A percentile compares a stretch with the other conserved stretches of the same genome.
phyloP scores from a whole-genome alignment of 805 yeast species.

The Candida maris region DNA sequence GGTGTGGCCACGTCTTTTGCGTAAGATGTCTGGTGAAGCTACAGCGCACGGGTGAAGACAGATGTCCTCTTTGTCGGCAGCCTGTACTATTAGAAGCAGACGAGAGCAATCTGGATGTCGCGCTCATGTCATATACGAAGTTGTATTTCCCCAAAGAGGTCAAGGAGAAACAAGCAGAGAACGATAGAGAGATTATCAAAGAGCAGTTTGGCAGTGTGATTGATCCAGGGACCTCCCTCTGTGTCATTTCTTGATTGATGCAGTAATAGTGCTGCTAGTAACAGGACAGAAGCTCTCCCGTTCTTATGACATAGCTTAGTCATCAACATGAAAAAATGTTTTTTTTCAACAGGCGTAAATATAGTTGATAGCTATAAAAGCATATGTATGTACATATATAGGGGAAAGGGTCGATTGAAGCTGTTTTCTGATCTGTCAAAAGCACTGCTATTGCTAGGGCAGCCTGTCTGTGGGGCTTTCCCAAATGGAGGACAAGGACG shows the following conservation, averaged over 20 bases:
- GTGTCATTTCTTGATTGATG: slow-evolving; percentile 22
- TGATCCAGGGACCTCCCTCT: slow-evolving; percentile 27
- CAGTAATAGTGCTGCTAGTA: not conserved
- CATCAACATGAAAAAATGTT: not conserved
- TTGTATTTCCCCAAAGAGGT: slow-evolving; percentile 64
- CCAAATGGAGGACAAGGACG: slow-evolving; percentile 32
- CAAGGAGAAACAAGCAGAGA: slow-evolving; percentile 55
- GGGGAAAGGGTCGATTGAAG: too few species aligned
- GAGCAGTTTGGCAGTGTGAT: slow-evolving; percentile 36
- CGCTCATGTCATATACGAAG: slow-evolving; percentile 50
- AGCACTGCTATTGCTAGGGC: too few species aligned
- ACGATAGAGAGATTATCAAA: slow-evolving; percentile 44
- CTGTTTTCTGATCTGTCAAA: too few species aligned
- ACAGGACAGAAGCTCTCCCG: not conserved
- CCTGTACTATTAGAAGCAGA: slow-evolving; percentile 56
- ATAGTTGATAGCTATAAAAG: not conserved
- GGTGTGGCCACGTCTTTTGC: slow-evolving; percentile 68
- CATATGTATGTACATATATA: too few species aligned
- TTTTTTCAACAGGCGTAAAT: not conserved
- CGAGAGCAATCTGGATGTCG: slow-evolving; percentile 53
- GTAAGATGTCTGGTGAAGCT: slow-evolving; percentile 67
- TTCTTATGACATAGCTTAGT: not conserved
- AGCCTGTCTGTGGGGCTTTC: too few species aligned
- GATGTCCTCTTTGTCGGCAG: slow-evolving; percentile 67
- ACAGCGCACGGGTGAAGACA: slow-evolving; percentile 53